phyloP scores from a whole-genome alignment of 2,329 filamentous ascomycete genomes.

The Fusarium tricinctum region DNA sequence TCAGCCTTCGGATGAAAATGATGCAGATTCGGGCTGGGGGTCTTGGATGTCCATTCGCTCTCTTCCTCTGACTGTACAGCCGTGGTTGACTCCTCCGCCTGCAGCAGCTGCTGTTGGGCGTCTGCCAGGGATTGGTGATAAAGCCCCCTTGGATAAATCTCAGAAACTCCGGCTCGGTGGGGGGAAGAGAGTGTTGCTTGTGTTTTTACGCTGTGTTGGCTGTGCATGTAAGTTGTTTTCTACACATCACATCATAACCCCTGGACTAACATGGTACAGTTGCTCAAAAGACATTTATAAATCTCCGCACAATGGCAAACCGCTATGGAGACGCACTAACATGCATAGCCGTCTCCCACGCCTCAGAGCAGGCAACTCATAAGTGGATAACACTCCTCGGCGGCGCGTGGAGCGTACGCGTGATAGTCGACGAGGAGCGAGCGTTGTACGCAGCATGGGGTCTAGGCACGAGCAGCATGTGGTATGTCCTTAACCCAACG shows the following conservation, averaged over 20 bases:
- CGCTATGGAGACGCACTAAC: constrained; percentile 63
- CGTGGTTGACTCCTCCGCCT: constrained; percentile 66
- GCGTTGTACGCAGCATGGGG: constrained; percentile 72
- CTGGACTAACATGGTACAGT: constrained; percentile 53
- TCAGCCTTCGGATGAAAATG: constrained; percentile 48
- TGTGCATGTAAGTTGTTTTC: constrained; percentile 64
- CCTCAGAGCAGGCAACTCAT: constrained; percentile 67
- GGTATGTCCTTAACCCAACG: constrained; percentile 67
- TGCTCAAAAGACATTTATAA: constrained; percentile 69
- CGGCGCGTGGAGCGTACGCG: constrained; percentile 68
- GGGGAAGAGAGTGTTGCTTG: constrained; percentile 62
- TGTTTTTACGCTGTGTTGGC: constrained; percentile 68
- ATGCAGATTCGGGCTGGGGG: constrained; percentile 54
- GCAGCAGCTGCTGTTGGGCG: constrained; percentile 62
- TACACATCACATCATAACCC: not conserved
- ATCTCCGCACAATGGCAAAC: constrained; percentile 67
- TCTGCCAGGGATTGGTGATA: constrained; percentile 63
- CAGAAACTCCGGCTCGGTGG: constrained; percentile 59
- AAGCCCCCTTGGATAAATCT: constrained; percentile 63
- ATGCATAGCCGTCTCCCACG: constrained; percentile 72
- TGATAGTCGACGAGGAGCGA: constrained; percentile 69
- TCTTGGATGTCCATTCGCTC: constrained; percentile 65
- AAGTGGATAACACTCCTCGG: constrained; percentile 71
- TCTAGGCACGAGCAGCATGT: constrained; percentile 64
- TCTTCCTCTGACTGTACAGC: constrained; percentile 66